Evolutionary conservation across 495 filamentous ascomycete species (phyloP), one percentile per base, ranked within the genome.

Genomic region (Tuber indicum): DNA sequence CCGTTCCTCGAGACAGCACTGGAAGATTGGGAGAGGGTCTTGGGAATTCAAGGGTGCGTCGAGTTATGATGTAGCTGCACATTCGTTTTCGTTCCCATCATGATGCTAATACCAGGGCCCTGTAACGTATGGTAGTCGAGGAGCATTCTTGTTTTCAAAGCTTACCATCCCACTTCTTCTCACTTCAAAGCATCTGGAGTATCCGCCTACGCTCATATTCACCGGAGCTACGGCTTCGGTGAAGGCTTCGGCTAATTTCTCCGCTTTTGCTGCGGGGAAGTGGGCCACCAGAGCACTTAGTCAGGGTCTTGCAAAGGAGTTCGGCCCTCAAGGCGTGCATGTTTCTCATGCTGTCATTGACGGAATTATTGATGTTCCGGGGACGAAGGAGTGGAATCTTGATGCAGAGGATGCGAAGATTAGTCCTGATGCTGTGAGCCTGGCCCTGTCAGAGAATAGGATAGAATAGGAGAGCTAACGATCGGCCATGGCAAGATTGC

Each of bases 271-370:
- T 0, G 87, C 90, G 12, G 90, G 90, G 70, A 97, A 96, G 84
- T 96, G 92, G 83, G 94, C 93, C 3, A 84, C 91, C 58, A 88
- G 95, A 43, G 94, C 92, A 1, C 85, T 97, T 73, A 87, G 88
- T 2, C 94, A 96, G 86, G 90, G 88, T 46, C 87, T 98, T 44
- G 94, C 94, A 0, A 88, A 91, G 75, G 95, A 98, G 84, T 98
- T 96, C 83, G 93, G 92, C 0, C 94, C 95, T 0, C 88, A 94
- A 83, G 94, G 95, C 5, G 89, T 98, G 14, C 95, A 98, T 85
- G 91, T 98, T 7, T 88, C 91, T 10, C 94, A 97, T 85, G 89
- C 90, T 8, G 90, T 97, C 75, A 90, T 97, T 75, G 94, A 98
- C 83, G 94, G 93, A 4, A 89, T 94, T 23, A 97, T 98, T 86